Percentiles rank a stretch among this genome's conserved stretches.
These are phyloP conservation scores for Tulasnella sp. DNA, from an alignment of 768 basidiomycete genomes.

Conservation along the genomic window DNA sequence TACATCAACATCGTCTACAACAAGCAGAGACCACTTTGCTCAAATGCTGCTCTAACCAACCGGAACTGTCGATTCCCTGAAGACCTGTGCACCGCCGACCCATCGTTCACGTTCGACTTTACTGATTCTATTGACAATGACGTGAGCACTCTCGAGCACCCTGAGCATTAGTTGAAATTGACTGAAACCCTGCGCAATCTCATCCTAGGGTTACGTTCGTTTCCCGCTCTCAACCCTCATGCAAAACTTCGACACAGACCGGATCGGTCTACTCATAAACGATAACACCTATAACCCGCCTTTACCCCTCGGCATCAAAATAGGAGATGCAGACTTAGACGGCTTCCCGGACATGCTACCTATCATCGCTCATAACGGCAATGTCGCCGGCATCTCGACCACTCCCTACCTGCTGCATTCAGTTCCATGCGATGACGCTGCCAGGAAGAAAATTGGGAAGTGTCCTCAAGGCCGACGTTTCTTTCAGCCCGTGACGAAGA, in stretches of 20 bases:
- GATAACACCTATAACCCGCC: slow-evolving; percentile 59
- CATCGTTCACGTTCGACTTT: slow-evolving; percentile 70
- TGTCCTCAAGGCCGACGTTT: slow-evolving; percentile 46
- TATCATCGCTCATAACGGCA: slow-evolving; percentile 31
- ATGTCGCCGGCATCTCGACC: slow-evolving; percentile 19
- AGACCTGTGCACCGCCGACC: slow-evolving; percentile 74
- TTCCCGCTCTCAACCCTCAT: slow-evolving; percentile 2
- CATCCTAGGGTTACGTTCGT: neutral
- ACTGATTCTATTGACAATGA: slow-evolving; percentile 41
- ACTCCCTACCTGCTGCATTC: slow-evolving; percentile 59
- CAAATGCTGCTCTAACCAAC: slow-evolving; percentile 39
- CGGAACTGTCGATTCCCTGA: slow-evolving; percentile 65
- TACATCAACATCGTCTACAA: slow-evolving; percentile 90
- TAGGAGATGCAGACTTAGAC: slow-evolving; percentile 88
- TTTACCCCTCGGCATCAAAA: slow-evolving; percentile 66
- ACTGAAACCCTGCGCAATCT: neutral
- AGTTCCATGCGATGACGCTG: slow-evolving; percentile 43
- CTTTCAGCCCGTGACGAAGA: slow-evolving; percentile 47
- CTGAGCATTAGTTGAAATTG: too few species aligned
- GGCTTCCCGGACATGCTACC: slow-evolving; percentile 85
- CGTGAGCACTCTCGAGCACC: slow-evolving; percentile 33
- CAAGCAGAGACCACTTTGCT: slow-evolving; percentile 76
- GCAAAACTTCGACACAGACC: slow-evolving; percentile 3
- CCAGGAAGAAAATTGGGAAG: slow-evolving; percentile 11
- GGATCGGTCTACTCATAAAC: slow-evolving; percentile 50